Percentiles rank a stretch among this genome's conserved stretches.
phyloP scores from a whole-genome alignment of 1,284 basidiomycete genomes.

The Thelephora terrestris region DNA sequence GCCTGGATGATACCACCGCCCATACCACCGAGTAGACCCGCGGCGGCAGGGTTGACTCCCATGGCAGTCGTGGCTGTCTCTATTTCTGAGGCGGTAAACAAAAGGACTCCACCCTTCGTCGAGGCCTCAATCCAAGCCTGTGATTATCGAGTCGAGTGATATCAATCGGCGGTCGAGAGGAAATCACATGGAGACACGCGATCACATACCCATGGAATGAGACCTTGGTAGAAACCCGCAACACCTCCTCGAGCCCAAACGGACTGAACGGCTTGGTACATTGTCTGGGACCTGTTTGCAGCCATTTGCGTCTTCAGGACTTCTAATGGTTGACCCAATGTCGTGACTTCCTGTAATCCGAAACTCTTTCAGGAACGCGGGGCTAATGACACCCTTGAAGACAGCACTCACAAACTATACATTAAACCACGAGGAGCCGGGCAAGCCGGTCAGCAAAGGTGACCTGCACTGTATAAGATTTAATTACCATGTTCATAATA shows the following conservation, averaged over 20 bases:
- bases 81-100: conserved; percentile 95
- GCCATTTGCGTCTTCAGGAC: conserved; percentile 99
- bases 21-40: conserved; percentile 94
- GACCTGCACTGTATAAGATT: background rate
- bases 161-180: background rate
- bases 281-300: conserved; percentile 83
- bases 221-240: conserved; percentile 92
- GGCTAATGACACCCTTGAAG: conserved; percentile 8
- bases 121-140: conserved; percentile 99
- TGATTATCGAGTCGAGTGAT: conserved; percentile 5
- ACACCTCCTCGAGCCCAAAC: conserved; percentile 92
- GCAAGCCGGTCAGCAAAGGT: background rate
- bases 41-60: conserved; percentile 72
- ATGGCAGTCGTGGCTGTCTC: conserved; percentile 59
- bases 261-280: conserved; percentile 77
- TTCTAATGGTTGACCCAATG: conserved; percentile 95
- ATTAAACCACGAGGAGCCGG: conserved; percentile 1
- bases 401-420: conserved; percentile 47
- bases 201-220: conserved; percentile 88
- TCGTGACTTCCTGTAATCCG: conserved; percentile 65
- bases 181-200: background rate
- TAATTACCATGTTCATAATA: conserved; percentile 88
- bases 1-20: conserved; percentile 96
- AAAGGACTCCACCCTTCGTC: conserved; percentile 93
- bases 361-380: background rate